phyloP scores from a whole-genome alignment of 306 rosid genomes.

The Citrullus mucosospermus region DNA sequence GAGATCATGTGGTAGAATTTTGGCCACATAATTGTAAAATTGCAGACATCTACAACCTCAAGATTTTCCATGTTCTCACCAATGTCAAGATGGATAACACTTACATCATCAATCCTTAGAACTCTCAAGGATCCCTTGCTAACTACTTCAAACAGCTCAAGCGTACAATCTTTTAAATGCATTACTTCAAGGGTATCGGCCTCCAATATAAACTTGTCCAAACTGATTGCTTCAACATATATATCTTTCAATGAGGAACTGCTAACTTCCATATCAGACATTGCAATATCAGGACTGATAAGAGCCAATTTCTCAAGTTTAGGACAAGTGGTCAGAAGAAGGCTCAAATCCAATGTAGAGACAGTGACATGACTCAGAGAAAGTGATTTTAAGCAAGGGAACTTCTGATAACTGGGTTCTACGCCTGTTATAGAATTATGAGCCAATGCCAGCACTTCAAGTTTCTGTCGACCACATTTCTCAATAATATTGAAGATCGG shows the following conservation, averaged over 20 bases:
- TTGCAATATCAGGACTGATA: constrained; percentile 59
- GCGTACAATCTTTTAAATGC: constrained; percentile 53
- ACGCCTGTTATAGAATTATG: constrained; percentile 57
- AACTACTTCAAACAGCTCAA: constrained; percentile 46
- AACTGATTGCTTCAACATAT: constrained; percentile 49
- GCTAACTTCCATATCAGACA: constrained; percentile 64
- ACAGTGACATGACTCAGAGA: constrained; percentile 50
- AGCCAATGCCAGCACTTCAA: constrained; percentile 45
- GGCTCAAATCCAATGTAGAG: constrained; percentile 66
- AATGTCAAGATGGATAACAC: constrained; percentile 54
- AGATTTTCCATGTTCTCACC: constrained; percentile 62
- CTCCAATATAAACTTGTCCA: constrained; percentile 51
- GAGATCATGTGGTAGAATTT: constrained; percentile 64
- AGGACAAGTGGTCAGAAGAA: constrained; percentile 55
- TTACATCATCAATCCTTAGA: constrained; percentile 57
- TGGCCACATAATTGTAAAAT: constrained; percentile 67
- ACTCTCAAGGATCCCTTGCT: constrained; percentile 46
- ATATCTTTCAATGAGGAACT: constrained; percentile 57
- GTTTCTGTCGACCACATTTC: constrained; percentile 59
- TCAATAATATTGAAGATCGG: constrained; percentile 54
- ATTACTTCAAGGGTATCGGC: constrained; percentile 45
- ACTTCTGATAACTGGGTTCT: constrained; percentile 65
- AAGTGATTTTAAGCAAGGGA: constrained; percentile 66
- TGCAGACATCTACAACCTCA: constrained; percentile 58
- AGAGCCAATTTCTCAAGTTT: constrained; percentile 50